Base-by-base conservation (phyloP, 345 rosid genomes). In the Gossypium rotundifolium region DNA sequence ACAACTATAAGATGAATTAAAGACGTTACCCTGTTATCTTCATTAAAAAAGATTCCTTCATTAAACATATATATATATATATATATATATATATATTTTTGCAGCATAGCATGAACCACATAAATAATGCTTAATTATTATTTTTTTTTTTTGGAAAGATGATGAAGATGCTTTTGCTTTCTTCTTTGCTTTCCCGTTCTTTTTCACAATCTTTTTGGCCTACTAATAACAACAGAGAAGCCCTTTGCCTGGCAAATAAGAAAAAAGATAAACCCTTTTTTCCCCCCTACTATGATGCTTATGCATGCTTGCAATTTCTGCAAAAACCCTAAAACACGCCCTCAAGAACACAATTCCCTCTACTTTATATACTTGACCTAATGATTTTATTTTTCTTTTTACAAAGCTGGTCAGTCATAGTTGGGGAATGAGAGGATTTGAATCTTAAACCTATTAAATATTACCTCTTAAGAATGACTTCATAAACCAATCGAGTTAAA, bases 101-200 rank as follows among this genome's bases (percentile, higher is more conserved):
- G 14, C 70, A 11, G 14, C 27, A 42, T 33, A 63, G 12, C 9
- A 33, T 63, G 67, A 63, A 33, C 67, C 67, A 16, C 22, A 29
- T 61, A 61, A 13, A 46, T 3, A 42, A 65, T 42, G 27, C 70
- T 42, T n/a, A 10, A 5, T 17, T 33, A 62, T 16, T 8, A 17
- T 65, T 52, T 44, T 8, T 38, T 65, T 52, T 44, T 65, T 42
- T 65, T 18, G 49, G 4, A 64, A 42, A 40, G 51, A 40, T n/a
- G 69, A 40, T n/a, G 49, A n/a, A 40, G 49, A 40, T 64, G 68
- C 68, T 40, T 63, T 63, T 58, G 16, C 60, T 55, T 55, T 61
- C 44, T 29, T 27, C 65, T 64, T 64, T 64, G 68, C 70, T 65
- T 65, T 42, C 70, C 51, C 70, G 11, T 44, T 65, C 70, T 65